Percentiles rank a stretch among this genome's conserved stretches.
Evolutionary conservation across 2,329 filamentous ascomycete species (phyloP).

Genomic region (Fulvia fulva): DNA sequence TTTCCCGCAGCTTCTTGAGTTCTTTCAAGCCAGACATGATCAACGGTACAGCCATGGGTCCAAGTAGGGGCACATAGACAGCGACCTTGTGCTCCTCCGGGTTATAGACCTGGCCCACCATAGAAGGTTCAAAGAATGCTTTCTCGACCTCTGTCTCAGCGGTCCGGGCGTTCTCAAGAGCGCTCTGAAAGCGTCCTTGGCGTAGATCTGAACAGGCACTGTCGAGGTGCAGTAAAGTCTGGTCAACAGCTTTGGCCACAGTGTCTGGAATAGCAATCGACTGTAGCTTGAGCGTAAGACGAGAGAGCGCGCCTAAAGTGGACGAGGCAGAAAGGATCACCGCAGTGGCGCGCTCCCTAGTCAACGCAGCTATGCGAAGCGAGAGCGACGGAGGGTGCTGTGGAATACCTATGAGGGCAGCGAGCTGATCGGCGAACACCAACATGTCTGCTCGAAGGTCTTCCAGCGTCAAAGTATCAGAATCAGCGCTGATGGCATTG

Average conservation of each 20-base stretch:
- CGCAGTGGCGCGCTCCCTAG: slow-evolving; percentile 79
- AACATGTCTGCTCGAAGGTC: slow-evolving; percentile 75
- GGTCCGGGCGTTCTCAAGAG: slow-evolving; percentile 73
- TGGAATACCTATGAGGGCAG: slow-evolving; percentile 82
- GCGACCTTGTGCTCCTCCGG: slow-evolving; percentile 98
- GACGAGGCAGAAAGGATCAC: slow-evolving; percentile 86
- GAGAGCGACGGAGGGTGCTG: slow-evolving; percentile 73
- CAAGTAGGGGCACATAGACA: slow-evolving; percentile 86
- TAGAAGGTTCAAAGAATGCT: slow-evolving; percentile 97
- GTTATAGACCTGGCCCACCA: slow-evolving; percentile 98
- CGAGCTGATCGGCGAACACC: slow-evolving; percentile 84
- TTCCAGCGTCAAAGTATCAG: slow-evolving; percentile 55
- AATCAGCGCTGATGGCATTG: slow-evolving; percentile 46
- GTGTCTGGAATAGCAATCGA: slow-evolving; percentile 87
- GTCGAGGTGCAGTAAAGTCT: slow-evolving; percentile 72
- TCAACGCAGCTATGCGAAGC: slow-evolving; percentile 76
- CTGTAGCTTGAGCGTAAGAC: slow-evolving; percentile 75
- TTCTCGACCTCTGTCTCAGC: slow-evolving; percentile 87
- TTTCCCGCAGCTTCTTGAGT: slow-evolving; percentile 43
- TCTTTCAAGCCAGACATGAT: slow-evolving; percentile 82
- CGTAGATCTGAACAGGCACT: slow-evolving; percentile 69
- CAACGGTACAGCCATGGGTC: slow-evolving; percentile 85
- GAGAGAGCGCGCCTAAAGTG: slow-evolving; percentile 86
- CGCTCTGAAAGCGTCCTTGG: slow-evolving; percentile 58
- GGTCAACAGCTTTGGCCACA: slow-evolving; percentile 80